Base-by-base conservation (phyloP, 306 rosid species). In the Vicia villosa region DNA sequence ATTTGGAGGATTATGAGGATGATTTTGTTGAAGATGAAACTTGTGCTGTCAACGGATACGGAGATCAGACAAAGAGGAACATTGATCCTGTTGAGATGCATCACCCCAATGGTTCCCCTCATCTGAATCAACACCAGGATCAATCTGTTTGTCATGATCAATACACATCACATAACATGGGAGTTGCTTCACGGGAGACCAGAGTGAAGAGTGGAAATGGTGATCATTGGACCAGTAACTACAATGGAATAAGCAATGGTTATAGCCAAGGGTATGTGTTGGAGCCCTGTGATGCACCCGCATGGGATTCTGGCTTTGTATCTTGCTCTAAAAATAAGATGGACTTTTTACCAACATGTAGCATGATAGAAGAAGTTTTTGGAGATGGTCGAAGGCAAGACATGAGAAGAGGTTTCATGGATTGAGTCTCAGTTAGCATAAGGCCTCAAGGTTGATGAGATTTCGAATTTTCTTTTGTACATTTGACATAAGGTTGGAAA, bases 351-450 rank as follows among this genome's bases (percentile, higher is more conserved):
- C 90, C 98, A 15, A 90, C 96, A 34, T 83, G 96, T 81, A 85
- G 81, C 77, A 86, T 90, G 96, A 93, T 88, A 50, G 87, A 88
- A 82, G 98, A 93, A 84, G 87, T 86, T 77, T 92, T 88, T 66
- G 96, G 96, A 41, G 89, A 83, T 62, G 93, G 81, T 50, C 62
- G 77, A 79, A 84, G 84, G 72, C 81, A 76, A 72, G 83, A 73
- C 80, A 87, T 79, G 91, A 83, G 73, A 81, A 84, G 83, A 86
- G 66, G 73, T 77, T 63, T 63, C 60, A 62, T 72, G 30, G 73
- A 75, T 73, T 57, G 62, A 74, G 73, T 74, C 63, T 72, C 65
- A 42, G 76, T 77, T 13, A 49, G 74, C 68, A 68, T 26, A 13
- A 56, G 16, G 74, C 65, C 8, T 55, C 32, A 47, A 47, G 56